Conservation (phyloP, 2,329 filamentous ascomycete species). For the Fusarium buxicola region DNA sequence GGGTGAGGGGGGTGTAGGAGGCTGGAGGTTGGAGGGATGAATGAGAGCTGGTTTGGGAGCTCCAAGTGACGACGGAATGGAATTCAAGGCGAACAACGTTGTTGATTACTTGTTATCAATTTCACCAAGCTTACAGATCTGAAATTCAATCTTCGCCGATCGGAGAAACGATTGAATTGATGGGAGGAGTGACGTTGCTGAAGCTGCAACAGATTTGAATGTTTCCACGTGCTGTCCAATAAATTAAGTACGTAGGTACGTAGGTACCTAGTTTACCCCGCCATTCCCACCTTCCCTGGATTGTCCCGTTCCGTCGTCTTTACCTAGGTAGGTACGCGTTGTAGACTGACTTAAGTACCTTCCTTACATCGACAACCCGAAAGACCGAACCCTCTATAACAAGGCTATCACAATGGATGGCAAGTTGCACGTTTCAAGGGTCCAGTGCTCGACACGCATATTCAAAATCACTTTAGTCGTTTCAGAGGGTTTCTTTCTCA, state of each 20-base stretch:
- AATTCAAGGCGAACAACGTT: too few relatives aligned
- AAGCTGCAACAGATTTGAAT: conserved; percentile 3
- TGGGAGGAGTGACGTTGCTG: background rate
- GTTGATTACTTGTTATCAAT: too few relatives aligned
- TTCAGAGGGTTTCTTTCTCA: background rate
- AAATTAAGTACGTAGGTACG: background rate
- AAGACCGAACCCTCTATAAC: background rate
- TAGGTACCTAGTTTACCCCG: conserved; percentile 33
- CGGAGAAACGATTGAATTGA: background rate
- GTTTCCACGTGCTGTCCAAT: conserved; percentile 12
- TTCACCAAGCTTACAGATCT: background rate
- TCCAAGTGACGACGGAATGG: too few relatives aligned
- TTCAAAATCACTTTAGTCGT: conserved; percentile 4
- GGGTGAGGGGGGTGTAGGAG: conserved; percentile 2
- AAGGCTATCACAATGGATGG: background rate
- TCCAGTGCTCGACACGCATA: background rate
- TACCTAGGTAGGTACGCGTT: background rate
- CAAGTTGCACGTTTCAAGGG: conserved; percentile 6
- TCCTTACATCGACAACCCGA: conserved; percentile 7
- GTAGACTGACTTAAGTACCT: background rate
- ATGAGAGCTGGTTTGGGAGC: background rate
- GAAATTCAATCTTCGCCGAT: background rate
- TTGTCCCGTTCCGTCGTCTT: conserved; percentile 16
- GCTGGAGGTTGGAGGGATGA: background rate
- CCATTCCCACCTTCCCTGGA: conserved; percentile 25